Base-by-base conservation (phyloP, 176 grass and related monocot species). In the Otatea glauca region DNA sequence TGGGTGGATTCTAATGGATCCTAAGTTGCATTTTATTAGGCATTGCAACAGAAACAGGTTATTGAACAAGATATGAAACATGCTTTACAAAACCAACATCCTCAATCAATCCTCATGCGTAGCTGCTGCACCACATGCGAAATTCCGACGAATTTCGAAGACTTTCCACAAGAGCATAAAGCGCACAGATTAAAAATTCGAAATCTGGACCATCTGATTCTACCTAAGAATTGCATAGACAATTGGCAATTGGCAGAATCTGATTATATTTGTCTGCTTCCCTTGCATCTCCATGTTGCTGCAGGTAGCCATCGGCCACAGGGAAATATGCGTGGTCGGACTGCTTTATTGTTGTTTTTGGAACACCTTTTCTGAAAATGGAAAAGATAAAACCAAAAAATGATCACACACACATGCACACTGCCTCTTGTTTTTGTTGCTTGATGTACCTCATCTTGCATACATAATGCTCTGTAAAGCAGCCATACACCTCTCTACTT, bases 351-450 rank as follows among this genome's bases (percentile, higher is more conserved):
- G 34, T 68, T 87, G 68, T 87, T 87, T 77, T 68, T 75, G 80
- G 84, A 64, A 50, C 68, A 75, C 32, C 80, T 87, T 87, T 90
- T 83, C 84, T 79, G 74, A 80, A 87, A 83, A 83, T 74, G 80
- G 80, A 87, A 90, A 87, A 87, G 41, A 90, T 87, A 79, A 79
- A 90, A 79, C 84, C 60, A 87, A 90, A 83, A 68, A 75, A 83
- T 83, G 76, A 13, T 4, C 65, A 55, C 67, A 20, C 78, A 72
- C 79, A 86, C 79, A 73, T 69, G 69, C 83, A 49, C 45, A 42
- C 65, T 78, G 48, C 79, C 53, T 25, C 80, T 83, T 43, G 5
- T 60, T 72, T 87, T 79, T 83, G 67, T 35, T 84, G 70, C 73
- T 51, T 79, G 73, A 24, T 34, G 73, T 65, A 51, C 66, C 78